Conservation (phyloP, 2,329 filamentous ascomycete genomes). For the Celoporthe dispersa region DNA sequence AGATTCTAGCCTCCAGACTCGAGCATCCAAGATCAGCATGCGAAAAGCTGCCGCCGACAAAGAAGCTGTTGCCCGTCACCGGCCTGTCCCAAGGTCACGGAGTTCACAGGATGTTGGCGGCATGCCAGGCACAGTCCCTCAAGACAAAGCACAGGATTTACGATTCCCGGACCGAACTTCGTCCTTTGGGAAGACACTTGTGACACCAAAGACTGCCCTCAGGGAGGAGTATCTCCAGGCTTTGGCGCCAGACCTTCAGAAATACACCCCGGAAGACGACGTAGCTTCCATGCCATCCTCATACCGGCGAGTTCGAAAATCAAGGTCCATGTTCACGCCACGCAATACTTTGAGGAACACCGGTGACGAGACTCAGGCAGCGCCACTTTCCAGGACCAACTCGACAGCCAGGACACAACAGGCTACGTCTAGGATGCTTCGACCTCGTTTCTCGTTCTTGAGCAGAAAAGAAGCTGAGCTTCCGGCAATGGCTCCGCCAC, state of each 20-base stretch:
- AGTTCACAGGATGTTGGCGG: conserved; percentile 20
- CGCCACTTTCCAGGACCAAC: background rate
- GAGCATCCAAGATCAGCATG: conserved; percentile 23
- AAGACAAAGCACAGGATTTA: conserved; percentile 2
- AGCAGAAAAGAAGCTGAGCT: conserved; percentile 39
- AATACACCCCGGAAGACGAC: conserved; percentile 54
- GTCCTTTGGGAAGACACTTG: conserved; percentile 22
- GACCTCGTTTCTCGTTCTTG: conserved; percentile 24
- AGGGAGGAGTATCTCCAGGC: conserved; percentile 41
- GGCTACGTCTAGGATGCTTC: background rate
- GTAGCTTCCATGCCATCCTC: conserved; percentile 52
- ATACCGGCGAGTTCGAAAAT: conserved; percentile 56
- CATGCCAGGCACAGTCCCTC: conserved; percentile 1
- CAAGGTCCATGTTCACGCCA: conserved; percentile 57
- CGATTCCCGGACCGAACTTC: conserved; percentile 22
- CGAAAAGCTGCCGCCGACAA: conserved; percentile 6
- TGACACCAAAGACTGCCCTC: conserved; percentile 5
- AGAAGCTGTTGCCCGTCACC: conserved; percentile 3
- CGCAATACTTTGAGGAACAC: conserved; percentile 32
- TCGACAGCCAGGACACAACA: background rate
- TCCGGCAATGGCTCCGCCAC: conserved; percentile 29
- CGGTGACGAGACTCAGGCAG: conserved; percentile 16
- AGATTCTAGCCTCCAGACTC: conserved; percentile 30
- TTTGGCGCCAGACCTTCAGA: conserved; percentile 45
- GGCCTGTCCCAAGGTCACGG: conserved; percentile 14